Base-by-base conservation (phyloP, 2,329 filamentous ascomycete genomes). In the Arthroderma sp. region DNA sequence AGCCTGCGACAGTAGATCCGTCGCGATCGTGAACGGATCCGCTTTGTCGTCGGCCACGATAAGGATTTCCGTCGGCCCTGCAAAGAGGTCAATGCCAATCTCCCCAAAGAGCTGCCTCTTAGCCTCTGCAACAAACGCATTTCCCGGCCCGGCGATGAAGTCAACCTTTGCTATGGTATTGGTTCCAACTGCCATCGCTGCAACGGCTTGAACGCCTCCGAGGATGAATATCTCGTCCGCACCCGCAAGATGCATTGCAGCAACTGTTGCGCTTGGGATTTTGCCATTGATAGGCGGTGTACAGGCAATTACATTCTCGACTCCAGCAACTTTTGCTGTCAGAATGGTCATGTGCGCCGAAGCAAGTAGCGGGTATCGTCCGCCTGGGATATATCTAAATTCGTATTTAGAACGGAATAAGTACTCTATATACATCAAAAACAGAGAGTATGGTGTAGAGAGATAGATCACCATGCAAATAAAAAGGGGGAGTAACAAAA, bases 311-410 rank as follows among this genome's bases (percentile, higher is more conserved):
- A 75, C 70, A 41, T 68, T 57, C n/a, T 58, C 58, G 1, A 74
- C 71, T 2, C 72, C 72, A 4, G 72, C 72, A 4, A 69, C 68
- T 51, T 75, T 75, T 22, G 72, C 72, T 0, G 72, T 75, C 4
- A 74, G 54, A 39, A 75, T 73, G 2, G 72, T 74, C 72, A 74
- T 75, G 53, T 75, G 72, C 2, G 70, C 69, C 5, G 66, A 71
- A 1, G 72, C 72, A 2, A 75, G 66, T 2, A 75, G 61, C 0
- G 72, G 69, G 48, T 75, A 75, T 5, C 71, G 63, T 3, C 72
- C 71, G 4, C 70, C 71, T 1, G 71, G 71, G 36, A 74, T 71
- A 49, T 71, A 72, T 0, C 60, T 62, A 37, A 22, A 43, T 22
- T 27, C 27, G 30, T 33, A n/a, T 28, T 22, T 22, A 22, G 15